These are phyloP conservation scores for Alternaria ethzedia DNA, from an alignment of 2,329 filamentous ascomycete species.

Conservation along the genomic window DNA sequence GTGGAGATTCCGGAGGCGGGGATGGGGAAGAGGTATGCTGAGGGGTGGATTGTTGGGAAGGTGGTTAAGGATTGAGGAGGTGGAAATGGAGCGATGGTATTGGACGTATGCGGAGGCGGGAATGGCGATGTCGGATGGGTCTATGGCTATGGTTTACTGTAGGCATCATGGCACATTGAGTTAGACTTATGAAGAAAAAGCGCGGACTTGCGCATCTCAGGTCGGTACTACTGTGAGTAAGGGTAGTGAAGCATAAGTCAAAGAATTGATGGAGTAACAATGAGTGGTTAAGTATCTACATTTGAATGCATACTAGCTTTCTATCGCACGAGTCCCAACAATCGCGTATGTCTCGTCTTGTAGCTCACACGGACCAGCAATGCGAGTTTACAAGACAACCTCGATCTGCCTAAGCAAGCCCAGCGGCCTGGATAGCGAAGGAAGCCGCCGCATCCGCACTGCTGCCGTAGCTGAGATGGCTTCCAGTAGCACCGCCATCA, in stretches of 20 bases:
- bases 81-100: background rate
- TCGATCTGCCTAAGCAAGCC: conserved; percentile 17
- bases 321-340: no score
- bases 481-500: conserved; percentile 32
- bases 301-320: background rate
- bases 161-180: no score
- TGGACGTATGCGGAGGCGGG: background rate
- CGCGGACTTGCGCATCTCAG: no score
- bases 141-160: no score
- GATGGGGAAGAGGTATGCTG: conserved; percentile 50
- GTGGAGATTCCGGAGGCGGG: conserved; percentile 47
- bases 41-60: conserved; percentile 56
- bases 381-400: background rate
- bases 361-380: background rate
- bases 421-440: conserved; percentile 34
- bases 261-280: background rate
- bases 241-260: no score
- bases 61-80: conserved; percentile 30
- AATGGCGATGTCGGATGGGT: no score
- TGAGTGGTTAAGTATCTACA: conserved; percentile 13
- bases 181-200: no score
- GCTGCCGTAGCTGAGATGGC: conserved; percentile 39
- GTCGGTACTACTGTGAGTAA: no score
- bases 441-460: conserved; percentile 35
- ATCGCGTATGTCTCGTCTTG: background rate